A percentile compares a stretch with the other conserved stretches of the same genome.
These are phyloP conservation scores for Zoysia matrella DNA, from an alignment of 202 grass and related monocot genomes.

Conservation along the genomic window DNA sequence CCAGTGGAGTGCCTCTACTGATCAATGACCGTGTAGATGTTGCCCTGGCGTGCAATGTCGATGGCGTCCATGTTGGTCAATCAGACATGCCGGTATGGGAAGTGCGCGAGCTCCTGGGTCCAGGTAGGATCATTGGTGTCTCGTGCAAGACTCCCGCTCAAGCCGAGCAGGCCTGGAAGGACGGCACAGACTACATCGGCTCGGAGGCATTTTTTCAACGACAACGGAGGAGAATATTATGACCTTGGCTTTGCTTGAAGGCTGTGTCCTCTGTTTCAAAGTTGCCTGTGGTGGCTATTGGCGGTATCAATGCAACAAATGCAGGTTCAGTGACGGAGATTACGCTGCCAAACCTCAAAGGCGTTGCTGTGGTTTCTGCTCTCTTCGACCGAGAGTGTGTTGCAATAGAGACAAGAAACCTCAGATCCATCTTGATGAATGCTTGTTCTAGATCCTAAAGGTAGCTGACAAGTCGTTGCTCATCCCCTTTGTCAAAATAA, in stretches of 20 bases:
- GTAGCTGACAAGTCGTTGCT: background rate
- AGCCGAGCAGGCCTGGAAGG: conserved; percentile 74
- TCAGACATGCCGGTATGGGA: conserved; percentile 68
- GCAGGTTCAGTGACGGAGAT: conserved; percentile 71
- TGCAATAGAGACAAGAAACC: conserved; percentile 54
- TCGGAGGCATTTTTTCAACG: conserved; percentile 84
- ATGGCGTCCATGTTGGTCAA: conserved; percentile 91
- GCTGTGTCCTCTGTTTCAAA: conserved; percentile 66
- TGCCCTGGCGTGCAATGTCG: conserved; percentile 80
- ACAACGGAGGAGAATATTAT: conserved; percentile 70
- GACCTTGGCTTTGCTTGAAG: conserved; percentile 45
- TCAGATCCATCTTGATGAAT: conserved; percentile 60
- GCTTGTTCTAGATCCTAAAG: conserved; percentile 33
- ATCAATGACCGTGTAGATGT: conserved; percentile 92
- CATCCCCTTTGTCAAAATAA: background rate
- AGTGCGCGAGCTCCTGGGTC: conserved; percentile 66
- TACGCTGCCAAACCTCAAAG: conserved; percentile 51
- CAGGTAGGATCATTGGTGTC: conserved; percentile 80
- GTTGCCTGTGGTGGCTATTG: conserved; percentile 86
- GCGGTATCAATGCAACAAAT: conserved; percentile 69
- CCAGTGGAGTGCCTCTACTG: conserved; percentile 69
- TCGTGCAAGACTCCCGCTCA: conserved; percentile 85
- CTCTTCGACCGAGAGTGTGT: conserved; percentile 53
- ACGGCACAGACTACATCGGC: conserved; percentile 86
- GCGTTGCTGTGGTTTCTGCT: no score